Percentiles rank a stretch among this genome's conserved stretches.
These are phyloP conservation scores for Teunomyces stri DNA, from an alignment of 805 yeast genomes.

Conservation along the genomic window DNA sequence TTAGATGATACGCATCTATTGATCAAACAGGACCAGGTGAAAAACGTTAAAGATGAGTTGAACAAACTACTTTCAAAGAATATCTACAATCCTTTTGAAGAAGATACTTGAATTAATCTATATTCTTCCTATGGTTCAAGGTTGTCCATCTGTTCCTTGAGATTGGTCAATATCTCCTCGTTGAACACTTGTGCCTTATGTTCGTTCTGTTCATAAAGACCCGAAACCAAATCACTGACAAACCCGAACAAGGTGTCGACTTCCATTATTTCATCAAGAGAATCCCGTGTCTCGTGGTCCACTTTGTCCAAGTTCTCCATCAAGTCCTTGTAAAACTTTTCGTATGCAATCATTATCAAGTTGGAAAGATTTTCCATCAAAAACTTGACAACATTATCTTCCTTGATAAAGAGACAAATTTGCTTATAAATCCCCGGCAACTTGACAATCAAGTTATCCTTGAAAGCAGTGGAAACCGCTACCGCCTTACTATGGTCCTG, in stretches of 20 bases:
- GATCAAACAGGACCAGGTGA: constrained; percentile 74
- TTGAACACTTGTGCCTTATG: constrained; percentile 14
- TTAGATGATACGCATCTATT: constrained; percentile 88
- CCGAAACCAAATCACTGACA: constrained; percentile 38
- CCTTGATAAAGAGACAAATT: constrained; percentile 54
- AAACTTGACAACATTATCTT: constrained; percentile 40
- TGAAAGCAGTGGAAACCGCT: constrained; percentile 40
- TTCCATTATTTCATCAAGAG: constrained; percentile 55
- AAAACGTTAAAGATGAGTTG: constrained; percentile 72
- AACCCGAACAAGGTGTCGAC: constrained; percentile 56
- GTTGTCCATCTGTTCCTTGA: constrained; percentile 7
- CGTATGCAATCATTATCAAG: constrained; percentile 56
- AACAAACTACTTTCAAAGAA: constrained; percentile 76
- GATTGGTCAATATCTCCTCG: constrained; percentile 25
- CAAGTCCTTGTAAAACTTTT: constrained; percentile 43
- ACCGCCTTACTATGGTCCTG: constrained; percentile 19
- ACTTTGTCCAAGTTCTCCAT: constrained; percentile 20
- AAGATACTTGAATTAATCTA: constrained; percentile 18
- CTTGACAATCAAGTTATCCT: constrained; percentile 48
- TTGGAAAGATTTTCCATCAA: constrained; percentile 40
- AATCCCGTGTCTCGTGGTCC: constrained; percentile 18
- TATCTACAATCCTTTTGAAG: constrained; percentile 80
- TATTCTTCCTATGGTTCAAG: not conserved
- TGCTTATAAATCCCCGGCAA: constrained; percentile 56
- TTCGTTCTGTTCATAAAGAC: constrained; percentile 21